Evolutionary conservation across 805 yeast genomes (phyloP).

Genomic region (Monosporozyma aerobia): DNA sequence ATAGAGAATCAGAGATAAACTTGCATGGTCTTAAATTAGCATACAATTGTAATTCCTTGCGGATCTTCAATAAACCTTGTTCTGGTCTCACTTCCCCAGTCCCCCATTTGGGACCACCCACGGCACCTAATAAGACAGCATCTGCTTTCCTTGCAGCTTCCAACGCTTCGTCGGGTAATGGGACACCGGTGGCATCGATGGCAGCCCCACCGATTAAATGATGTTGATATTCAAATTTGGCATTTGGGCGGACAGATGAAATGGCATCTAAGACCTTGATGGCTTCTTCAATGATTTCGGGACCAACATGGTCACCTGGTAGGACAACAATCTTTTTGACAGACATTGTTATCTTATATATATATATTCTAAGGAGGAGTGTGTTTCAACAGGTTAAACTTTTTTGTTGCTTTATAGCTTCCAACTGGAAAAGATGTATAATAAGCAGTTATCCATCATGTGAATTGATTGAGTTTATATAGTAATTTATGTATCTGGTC

Average conservation of each 20-base stretch:
- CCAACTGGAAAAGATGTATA: background rate
- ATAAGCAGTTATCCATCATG: background rate
- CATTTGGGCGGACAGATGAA: constrained; percentile 42
- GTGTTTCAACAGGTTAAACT: background rate
- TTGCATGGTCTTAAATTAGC: constrained; percentile 97
- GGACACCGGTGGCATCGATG: constrained; percentile 91
- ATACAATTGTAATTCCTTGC: constrained; percentile 88
- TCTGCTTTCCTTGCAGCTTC: constrained; percentile 79
- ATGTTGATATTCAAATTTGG: constrained; percentile 66
- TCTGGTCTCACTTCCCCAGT: constrained; percentile 95
- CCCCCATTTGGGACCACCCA: constrained; percentile 99
- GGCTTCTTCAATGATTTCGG: constrained; percentile 84
- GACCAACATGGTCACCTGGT: constrained; percentile 97
- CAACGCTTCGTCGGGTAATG: constrained; percentile 77
- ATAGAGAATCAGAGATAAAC: constrained; percentile 75
- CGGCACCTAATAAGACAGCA: constrained; percentile 96
- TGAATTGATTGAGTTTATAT: background rate
- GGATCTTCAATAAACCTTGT: constrained; percentile 87
- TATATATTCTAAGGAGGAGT: constrained; percentile 10
- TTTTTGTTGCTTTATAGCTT: background rate
- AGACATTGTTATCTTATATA: background rate
- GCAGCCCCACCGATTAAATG: constrained; percentile 98
- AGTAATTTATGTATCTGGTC: background rate
- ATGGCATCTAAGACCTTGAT: constrained; percentile 82
- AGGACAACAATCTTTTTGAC: constrained; percentile 70